These are phyloP conservation scores for Verruconis gallopava DNA, from an alignment of 2,329 filamentous ascomycete genomes.

Conservation along the genomic window DNA sequence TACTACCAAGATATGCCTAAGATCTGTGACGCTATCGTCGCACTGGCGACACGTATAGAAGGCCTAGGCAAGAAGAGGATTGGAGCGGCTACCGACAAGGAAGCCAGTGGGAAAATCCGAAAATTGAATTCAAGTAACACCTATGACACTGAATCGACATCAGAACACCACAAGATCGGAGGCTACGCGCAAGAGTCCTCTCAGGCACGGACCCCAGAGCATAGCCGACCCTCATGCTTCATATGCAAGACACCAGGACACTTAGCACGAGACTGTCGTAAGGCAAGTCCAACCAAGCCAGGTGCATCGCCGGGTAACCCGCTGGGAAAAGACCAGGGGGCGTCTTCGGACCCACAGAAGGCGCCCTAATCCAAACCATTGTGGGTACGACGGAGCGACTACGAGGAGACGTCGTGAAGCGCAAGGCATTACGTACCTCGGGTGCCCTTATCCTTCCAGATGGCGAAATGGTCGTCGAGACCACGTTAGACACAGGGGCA, in stretches of 20 bases:
- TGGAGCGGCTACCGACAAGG: neutral
- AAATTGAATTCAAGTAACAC: neutral
- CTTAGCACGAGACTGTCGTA: neutral
- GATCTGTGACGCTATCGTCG: neutral
- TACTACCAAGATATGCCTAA: conserved; percentile 2
- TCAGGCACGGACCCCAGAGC: no score
- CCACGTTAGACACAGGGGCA: neutral
- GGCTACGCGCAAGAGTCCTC: neutral
- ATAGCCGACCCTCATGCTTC: neutral
- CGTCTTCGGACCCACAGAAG: neutral
- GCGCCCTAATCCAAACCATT: neutral
- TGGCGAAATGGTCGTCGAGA: neutral
- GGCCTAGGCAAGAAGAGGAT: neutral
- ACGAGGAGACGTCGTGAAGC: neutral
- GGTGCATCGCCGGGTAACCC: neutral
- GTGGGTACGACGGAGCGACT: neutral
- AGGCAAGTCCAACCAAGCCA: neutral
- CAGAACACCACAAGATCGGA: neutral
- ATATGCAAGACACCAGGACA: neutral
- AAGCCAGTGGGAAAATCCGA: no score
- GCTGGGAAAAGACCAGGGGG: neutral
- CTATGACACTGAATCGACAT: neutral
- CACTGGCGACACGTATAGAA: conserved; percentile 1
- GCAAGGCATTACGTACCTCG: neutral
- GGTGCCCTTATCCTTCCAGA: neutral